Percentiles rank a stretch among this genome's conserved stretches.
Evolutionary conservation across 495 filamentous ascomycete species (phyloP).

Genomic region (Filosporella fistucella): DNA sequence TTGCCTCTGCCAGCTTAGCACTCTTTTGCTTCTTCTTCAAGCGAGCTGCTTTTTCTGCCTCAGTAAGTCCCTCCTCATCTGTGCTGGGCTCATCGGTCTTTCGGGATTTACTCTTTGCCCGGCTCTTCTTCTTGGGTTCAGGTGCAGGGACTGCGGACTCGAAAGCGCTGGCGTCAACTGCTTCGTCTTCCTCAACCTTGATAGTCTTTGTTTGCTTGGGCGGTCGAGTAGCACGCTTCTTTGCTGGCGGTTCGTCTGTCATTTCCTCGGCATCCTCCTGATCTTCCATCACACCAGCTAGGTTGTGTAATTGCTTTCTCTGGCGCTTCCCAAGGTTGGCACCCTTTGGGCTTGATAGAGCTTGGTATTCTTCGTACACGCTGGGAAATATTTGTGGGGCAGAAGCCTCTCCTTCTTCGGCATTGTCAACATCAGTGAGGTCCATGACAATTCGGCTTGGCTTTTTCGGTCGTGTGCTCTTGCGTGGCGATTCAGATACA

Average conservation of each 20-base stretch:
- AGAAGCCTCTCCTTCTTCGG: background rate
- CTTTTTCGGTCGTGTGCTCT: constrained; percentile 1
- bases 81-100: too few species aligned
- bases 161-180: too few species aligned
- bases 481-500: background rate
- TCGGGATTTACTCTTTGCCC: too few species aligned
- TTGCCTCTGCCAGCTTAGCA: background rate
- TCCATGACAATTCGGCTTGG: too few species aligned
- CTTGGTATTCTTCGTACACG: constrained; percentile 20
- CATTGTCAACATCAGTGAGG: too few species aligned
- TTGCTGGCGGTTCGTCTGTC: background rate
- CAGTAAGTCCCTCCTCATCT: too few species aligned
- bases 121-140: too few species aligned
- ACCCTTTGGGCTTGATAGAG: constrained; percentile 7
- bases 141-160: too few species aligned
- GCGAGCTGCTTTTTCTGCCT: background rate
- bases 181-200: too few species aligned
- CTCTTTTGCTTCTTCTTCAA: background rate
- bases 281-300: too few species aligned
- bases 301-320: too few species aligned
- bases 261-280: too few species aligned
- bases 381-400: background rate
- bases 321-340: constrained; percentile 11
- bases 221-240: background rate
- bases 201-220: background rate